Base-by-base conservation (phyloP, 2,329 filamentous ascomycete genomes). In the Albifimbria verrucaria region DNA sequence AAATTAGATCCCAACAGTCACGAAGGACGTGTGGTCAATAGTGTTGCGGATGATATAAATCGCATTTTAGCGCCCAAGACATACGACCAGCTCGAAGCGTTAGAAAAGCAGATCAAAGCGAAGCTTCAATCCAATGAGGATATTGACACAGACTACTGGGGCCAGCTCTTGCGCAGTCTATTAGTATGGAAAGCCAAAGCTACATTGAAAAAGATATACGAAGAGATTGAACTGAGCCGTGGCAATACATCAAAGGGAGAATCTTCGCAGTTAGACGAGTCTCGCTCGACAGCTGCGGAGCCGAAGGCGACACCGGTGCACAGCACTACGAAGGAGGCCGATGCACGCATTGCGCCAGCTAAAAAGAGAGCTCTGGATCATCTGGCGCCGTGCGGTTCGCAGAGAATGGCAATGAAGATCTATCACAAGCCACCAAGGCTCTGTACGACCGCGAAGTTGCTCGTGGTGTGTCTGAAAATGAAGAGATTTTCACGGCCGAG, bases 81-180 rank as follows among this genome's bases (percentile, higher is more conserved):
- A 17, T 86, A 90, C 62, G 87, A 91, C 62, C 90, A 97, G 69
- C 78, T 99, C n/a, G 88, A 92, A 66, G 82, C 82, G 18, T 77
- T 99, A 48, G 93, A 99, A 72, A 83, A 79, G 58, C 92, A 97
- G 73, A 94, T 99, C 69, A 86, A 85, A 67, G 77, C 80, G 17
- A 99, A 99, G 74, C 76, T 99, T 47, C 81, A 86, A 50, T 95
- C 91, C 7, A 87, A 96, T 66, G 92, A 97, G 65, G 87, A 90
- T 39, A 93, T 99, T 59, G 94, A 99, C 70, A 91, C 89, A 2
- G 94, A 99, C 72, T 99, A 97, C 69, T 99, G 94, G 94, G 91
- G 96, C 67, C 90, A 96, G 67, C 78, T 99, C 17, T 77, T 99
- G 56, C 86, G 87, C 59, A 95, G 87, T 66, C 76, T 99, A 57